Base-by-base conservation (phyloP, 257 asterid species). In the Dorcoceras hygrometricum region DNA sequence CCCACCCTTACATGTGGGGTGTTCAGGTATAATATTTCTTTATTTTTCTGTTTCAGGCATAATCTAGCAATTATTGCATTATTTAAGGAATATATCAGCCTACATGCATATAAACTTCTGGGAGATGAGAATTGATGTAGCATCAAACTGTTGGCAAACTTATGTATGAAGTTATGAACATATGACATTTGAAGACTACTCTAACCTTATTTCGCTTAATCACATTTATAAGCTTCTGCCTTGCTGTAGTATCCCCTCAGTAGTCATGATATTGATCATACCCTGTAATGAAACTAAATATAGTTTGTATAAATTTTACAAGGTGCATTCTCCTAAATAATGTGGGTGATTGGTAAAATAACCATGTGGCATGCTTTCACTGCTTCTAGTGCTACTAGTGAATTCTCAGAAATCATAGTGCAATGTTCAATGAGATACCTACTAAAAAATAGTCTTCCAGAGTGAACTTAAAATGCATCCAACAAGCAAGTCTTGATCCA, bases 1-100 rank as follows among this genome's bases (percentile, higher is more conserved):
- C 89, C 3, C 96, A 92, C 79, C 96, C 96, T 46, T 89, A 92
- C 66, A 89, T 92, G 98, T 92, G 98, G 98, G 96, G 98, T 73
- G 95, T 91, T 76, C 98, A 92, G 91, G 98, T 90, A 72, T 36
- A 58, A 59, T 60, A 7, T n/a, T 70, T 74, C 48, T 61, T 27
- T 4, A 10, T 16, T 57, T 66, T 29, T 6, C 43, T 68, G 27
- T 62, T 59, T 9, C 50, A 32, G 10, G 27, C 34, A 55, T 66
- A 53, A 51, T 54, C 39, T 43, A 65, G 46, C 51, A 28, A 34
- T 18, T 60, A 59, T 60, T 4, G 10, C 46, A n/a, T n/a, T 34
- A 29, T 29, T 34, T 6, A 28, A 32, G 19, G 8, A 19, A 29
- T 61, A 4, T 60, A 20, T 19, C 65, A 22, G n/a, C 26, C 32